phyloP scores from a whole-genome alignment of 106 monocot species.

The Dactylorhiza incarnata region DNA sequence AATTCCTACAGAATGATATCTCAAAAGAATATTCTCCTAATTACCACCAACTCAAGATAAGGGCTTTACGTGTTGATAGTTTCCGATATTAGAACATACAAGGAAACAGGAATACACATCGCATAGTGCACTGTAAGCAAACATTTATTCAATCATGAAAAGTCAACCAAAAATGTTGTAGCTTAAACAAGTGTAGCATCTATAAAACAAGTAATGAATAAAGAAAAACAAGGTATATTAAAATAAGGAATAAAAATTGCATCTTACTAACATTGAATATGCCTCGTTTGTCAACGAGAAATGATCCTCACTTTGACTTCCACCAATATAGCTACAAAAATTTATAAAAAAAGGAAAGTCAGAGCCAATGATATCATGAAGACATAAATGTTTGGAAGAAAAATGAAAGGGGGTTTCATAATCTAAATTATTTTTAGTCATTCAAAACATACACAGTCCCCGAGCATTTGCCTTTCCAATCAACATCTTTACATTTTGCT shows the following conservation, averaged over 20 bases:
- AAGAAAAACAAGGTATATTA: background rate
- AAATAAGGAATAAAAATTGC: background rate
- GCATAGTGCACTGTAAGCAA: background rate
- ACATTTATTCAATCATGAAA: background rate
- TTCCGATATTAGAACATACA: background rate
- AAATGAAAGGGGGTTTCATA: background rate
- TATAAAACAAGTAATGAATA: conserved; percentile 1
- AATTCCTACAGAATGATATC: background rate
- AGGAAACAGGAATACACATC: background rate
- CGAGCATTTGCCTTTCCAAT: conserved; percentile 93
- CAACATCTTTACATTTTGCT: conserved; percentile 60
- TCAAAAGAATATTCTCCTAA: background rate
- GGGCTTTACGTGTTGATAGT: background rate
- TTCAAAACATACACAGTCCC: conserved; percentile 82
- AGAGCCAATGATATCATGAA: background rate
- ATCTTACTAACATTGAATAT: conserved; percentile 75
- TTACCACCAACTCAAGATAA: too few species aligned
- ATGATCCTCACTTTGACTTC: conserved; percentile 76
- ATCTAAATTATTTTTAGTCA: background rate
- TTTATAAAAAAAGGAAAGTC: background rate
- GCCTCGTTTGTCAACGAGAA: conserved; percentile 83
- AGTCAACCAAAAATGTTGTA: background rate
- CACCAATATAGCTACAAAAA: conserved; percentile 80
- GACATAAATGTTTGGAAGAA: background rate
- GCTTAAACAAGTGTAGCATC: background rate